Evolutionary conservation across 2,329 filamentous ascomycete genomes (phyloP).

Genomic region (Claviceps capensis): DNA sequence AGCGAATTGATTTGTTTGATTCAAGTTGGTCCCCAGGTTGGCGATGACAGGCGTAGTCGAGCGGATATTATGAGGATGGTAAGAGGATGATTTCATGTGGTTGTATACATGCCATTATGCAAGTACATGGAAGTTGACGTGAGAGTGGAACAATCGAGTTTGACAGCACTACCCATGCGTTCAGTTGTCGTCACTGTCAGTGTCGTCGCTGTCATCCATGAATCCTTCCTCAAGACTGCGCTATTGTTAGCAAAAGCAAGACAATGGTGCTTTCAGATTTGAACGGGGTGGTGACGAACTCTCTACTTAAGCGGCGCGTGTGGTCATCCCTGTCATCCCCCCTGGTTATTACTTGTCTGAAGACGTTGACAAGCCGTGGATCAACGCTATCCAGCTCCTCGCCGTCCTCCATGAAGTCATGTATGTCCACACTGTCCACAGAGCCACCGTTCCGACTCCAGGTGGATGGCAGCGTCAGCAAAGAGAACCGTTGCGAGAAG

Average conservation of each 20-base stretch:
- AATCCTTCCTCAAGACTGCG: constrained; percentile 22
- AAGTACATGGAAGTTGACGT: not conserved
- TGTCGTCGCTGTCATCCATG: constrained; percentile 30
- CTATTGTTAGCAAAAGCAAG: constrained; percentile 8
- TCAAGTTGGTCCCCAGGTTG: not conserved
- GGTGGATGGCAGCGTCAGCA: constrained; percentile 25
- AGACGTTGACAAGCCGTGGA: constrained; percentile 28
- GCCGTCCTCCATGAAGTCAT: constrained; percentile 31
- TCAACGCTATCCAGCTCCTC: constrained; percentile 54
- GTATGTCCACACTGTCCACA: constrained; percentile 35
- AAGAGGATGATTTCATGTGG: not conserved
- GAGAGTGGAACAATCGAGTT: not conserved
- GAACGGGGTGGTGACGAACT: constrained; percentile 30
- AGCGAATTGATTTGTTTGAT: constrained; percentile 3
- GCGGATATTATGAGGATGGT: not conserved
- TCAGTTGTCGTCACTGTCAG: constrained; percentile 28
- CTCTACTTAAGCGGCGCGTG: constrained; percentile 56
- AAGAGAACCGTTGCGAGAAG: constrained; percentile 20
- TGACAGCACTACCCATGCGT: constrained; percentile 7
- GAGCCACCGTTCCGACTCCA: constrained; percentile 30
- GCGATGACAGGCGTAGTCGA: not conserved
- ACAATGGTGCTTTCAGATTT: not conserved
- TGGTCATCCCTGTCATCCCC: constrained; percentile 35
- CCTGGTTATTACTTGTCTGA: constrained; percentile 19
- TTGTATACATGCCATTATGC: not conserved